phyloP scores from a whole-genome alignment of 805 yeast genomes.

The Metschnikowia gelsemii region DNA sequence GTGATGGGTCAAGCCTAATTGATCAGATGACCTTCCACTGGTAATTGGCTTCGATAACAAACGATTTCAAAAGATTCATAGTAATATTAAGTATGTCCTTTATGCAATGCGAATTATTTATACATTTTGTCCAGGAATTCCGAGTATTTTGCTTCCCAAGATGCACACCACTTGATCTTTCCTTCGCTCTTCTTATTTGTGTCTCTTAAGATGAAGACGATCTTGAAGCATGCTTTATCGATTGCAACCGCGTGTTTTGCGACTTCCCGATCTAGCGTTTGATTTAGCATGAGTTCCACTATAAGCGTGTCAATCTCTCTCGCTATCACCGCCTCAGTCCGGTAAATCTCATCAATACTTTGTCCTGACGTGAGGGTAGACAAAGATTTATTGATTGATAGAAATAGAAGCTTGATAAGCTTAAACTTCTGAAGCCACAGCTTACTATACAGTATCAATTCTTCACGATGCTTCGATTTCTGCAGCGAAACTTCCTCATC shows the following conservation, averaged over 20 bases:
- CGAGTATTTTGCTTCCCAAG: constrained; percentile 51
- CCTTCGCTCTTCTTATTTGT: constrained; percentile 51
- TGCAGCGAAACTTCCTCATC: constrained; percentile 20
- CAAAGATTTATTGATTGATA: constrained; percentile 58
- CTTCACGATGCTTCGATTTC: constrained; percentile 17
- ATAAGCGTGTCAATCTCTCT: constrained; percentile 57
- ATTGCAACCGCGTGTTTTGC: constrained; percentile 25
- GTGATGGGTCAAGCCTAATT: too few relatives aligned
- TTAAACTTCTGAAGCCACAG: constrained; percentile 54
- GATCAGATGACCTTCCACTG: too few relatives aligned
- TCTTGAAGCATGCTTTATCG: constrained; percentile 26
- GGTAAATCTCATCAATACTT: constrained; percentile 48
- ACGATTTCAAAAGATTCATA: neutral
- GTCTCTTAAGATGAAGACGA: constrained; percentile 41
- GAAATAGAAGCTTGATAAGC: constrained; percentile 55
- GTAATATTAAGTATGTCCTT: neutral
- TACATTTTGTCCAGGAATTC: constrained; percentile 22
- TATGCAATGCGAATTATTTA: constrained; percentile 1
- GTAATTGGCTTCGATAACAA: too few relatives aligned
- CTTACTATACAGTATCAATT: constrained; percentile 42
- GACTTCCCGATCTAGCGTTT: constrained; percentile 39
- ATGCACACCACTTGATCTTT: constrained; percentile 56
- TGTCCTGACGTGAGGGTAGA: constrained; percentile 45
- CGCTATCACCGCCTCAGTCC: constrained; percentile 42
- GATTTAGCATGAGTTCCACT: constrained; percentile 53